phyloP scores from a whole-genome alignment of 768 basidiomycete species.

The Leucogyrophana mollusca region DNA sequence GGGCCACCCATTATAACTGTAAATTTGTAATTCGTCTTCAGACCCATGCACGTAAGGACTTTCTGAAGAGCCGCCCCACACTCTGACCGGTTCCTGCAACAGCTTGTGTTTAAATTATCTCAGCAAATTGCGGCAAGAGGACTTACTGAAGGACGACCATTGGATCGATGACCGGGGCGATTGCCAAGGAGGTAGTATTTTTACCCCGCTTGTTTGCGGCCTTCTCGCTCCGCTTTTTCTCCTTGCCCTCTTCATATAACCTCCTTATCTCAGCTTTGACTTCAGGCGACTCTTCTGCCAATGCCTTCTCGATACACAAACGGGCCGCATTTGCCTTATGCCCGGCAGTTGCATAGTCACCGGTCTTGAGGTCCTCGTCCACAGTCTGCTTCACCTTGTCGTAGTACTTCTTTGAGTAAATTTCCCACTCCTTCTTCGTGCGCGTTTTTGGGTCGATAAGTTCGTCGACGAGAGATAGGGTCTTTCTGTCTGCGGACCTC shows the following conservation, averaged over 20 bases:
- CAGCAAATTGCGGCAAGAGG: no score
- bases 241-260: no score
- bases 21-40: slow-evolving; percentile 4
- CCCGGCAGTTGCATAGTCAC: no score
- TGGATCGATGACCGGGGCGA: no score
- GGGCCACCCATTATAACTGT: slow-evolving; percentile 6
- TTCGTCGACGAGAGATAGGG: neutral
- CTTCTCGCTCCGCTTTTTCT: no score
- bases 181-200: no score
- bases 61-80: neutral
- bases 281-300: neutral
- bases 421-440: neutral
- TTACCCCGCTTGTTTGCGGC: no score
- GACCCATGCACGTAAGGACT: neutral
- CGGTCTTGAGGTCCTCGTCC: neutral
- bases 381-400: neutral
- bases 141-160: no score
- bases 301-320: neutral
- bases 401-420: slow-evolving; percentile 1
- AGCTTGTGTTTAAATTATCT: no score
- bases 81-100: slow-evolving; percentile 2
- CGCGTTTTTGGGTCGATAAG: neutral
- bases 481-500: neutral
- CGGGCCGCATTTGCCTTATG: no score
- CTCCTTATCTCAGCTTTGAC: neutral